phyloP scores from a whole-genome alignment of 768 basidiomycete species.

The Mycena pura region DNA sequence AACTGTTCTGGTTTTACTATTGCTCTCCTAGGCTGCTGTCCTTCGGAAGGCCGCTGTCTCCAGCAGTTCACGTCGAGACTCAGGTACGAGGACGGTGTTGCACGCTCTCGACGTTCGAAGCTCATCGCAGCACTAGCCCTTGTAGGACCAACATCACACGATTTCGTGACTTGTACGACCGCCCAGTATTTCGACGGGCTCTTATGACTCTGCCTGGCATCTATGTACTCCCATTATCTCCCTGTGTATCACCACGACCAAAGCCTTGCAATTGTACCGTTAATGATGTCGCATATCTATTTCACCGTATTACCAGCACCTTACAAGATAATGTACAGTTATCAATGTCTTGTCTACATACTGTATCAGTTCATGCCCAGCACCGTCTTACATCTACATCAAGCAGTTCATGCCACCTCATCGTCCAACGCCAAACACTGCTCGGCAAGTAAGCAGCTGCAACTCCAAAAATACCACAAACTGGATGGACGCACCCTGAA shows the following conservation, averaged over 20 bases:
- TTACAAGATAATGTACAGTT: conserved; percentile 6
- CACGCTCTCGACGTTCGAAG: background rate
- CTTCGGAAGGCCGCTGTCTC: conserved; percentile 46
- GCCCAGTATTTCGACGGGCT: conserved; percentile 27
- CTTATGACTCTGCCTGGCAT: conserved; percentile 5
- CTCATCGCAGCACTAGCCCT: background rate
- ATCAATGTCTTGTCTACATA: conserved; percentile 3
- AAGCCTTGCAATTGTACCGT: background rate
- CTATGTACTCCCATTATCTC: too few relatives aligned
- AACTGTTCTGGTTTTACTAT: background rate
- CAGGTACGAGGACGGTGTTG: conserved; percentile 19
- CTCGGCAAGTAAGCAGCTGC: background rate
- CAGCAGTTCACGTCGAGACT: conserved; percentile 34
- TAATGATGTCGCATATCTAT: background rate
- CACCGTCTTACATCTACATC: conserved; percentile 3
- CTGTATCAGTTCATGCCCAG: background rate
- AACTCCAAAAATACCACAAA: background rate
- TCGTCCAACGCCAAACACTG: conserved; percentile 56
- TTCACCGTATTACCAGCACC: background rate
- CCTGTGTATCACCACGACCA: background rate
- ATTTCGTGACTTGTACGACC: conserved; percentile 18
- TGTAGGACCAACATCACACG: background rate
- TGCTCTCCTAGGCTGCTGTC: conserved; percentile 19
- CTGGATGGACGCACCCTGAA: conserved; percentile 71
- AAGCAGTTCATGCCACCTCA: conserved; percentile 22